Evolutionary conservation across 1,284 basidiomycete genomes (phyloP).

Genomic region (Golubevia sp.): DNA sequence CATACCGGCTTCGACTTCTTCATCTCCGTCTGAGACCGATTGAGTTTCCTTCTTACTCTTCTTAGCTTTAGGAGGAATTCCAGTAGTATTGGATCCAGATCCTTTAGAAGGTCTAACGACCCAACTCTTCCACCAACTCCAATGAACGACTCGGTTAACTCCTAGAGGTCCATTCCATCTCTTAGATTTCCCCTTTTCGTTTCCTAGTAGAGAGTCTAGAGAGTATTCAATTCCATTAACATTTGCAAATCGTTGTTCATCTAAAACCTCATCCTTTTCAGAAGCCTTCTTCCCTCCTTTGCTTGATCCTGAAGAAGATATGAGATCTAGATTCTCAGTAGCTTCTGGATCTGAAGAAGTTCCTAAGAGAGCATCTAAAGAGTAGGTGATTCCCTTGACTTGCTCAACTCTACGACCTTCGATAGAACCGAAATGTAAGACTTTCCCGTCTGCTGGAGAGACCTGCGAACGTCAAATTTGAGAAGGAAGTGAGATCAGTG

Average conservation of each 20-base stretch:
- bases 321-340: slow-evolving; percentile 3
- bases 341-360: slow-evolving; percentile 14
- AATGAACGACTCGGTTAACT: slow-evolving; percentile 8
- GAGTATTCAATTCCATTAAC: slow-evolving; percentile 97
- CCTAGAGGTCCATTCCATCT: slow-evolving; percentile 5
- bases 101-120: slow-evolving; percentile 12
- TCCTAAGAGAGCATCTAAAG: slow-evolving; percentile 81
- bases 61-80: slow-evolving; percentile 47
- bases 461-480: slow-evolving; percentile 65
- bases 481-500: neutral
- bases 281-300: slow-evolving; percentile 12
- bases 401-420: slow-evolving; percentile 83
- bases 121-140: slow-evolving; percentile 17
- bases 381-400: slow-evolving; percentile 95
- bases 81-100: slow-evolving; percentile 7
- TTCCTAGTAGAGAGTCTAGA: slow-evolving; percentile 73
- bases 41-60: slow-evolving; percentile 18
- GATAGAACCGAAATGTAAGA: slow-evolving; percentile 91
- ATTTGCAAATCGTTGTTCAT: slow-evolving; percentile 88
- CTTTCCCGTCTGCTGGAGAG: slow-evolving; percentile 88
- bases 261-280: slow-evolving; percentile 66
- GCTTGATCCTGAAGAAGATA: neutral
- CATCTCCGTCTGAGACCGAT: slow-evolving; percentile 11
- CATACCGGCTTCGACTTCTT: slow-evolving; percentile 38
- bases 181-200: slow-evolving; percentile 11